These are phyloP conservation scores for Elasticomyces elasticus DNA, from an alignment of 495 filamentous ascomycete species.

Conservation along the genomic window DNA sequence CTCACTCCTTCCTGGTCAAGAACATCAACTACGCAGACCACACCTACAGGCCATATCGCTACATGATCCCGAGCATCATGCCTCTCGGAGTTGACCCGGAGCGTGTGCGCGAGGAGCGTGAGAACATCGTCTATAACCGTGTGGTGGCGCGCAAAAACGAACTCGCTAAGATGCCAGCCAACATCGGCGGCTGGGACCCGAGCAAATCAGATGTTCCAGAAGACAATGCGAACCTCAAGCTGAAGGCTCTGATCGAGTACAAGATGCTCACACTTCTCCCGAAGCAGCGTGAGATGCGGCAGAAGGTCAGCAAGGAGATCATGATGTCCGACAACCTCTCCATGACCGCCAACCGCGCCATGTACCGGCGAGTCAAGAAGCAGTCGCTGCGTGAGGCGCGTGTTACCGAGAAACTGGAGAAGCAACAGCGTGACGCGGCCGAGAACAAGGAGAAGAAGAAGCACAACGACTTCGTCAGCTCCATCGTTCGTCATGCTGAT, in stretches of 20 bases:
- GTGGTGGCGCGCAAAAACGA: conserved; percentile 74
- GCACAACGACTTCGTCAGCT: conserved; percentile 75
- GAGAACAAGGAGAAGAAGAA: conserved; percentile 93
- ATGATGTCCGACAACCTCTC: conserved; percentile 87
- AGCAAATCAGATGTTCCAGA: conserved; percentile 57
- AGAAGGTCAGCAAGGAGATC: conserved; percentile 78
- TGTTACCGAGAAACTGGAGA: conserved; percentile 96
- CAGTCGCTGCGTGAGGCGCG: conserved; percentile 90
- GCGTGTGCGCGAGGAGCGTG: conserved; percentile 69
- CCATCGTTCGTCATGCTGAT: conserved; percentile 57
- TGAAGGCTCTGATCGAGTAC: conserved; percentile 84
- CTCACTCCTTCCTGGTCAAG: conserved; percentile 47
- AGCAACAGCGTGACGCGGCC: conserved; percentile 90
- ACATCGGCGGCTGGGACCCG: conserved; percentile 73
- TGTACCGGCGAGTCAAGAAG: conserved; percentile 91
- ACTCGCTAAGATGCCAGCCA: conserved; percentile 70
- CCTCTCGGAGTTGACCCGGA: conserved; percentile 80
- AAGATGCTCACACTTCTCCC: conserved; percentile 73
- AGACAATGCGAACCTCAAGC: conserved; percentile 72
- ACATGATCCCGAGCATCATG: conserved; percentile 75
- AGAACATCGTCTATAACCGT: conserved; percentile 79
- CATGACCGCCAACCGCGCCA: conserved; percentile 82
- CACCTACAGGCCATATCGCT: conserved; percentile 55
- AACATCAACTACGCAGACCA: conserved; percentile 74
- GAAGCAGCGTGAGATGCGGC: conserved; percentile 75